These are phyloP conservation scores for Elaeis oleifera DNA, from an alignment of 202 grass and related monocot genomes.

Conservation along the genomic window DNA sequence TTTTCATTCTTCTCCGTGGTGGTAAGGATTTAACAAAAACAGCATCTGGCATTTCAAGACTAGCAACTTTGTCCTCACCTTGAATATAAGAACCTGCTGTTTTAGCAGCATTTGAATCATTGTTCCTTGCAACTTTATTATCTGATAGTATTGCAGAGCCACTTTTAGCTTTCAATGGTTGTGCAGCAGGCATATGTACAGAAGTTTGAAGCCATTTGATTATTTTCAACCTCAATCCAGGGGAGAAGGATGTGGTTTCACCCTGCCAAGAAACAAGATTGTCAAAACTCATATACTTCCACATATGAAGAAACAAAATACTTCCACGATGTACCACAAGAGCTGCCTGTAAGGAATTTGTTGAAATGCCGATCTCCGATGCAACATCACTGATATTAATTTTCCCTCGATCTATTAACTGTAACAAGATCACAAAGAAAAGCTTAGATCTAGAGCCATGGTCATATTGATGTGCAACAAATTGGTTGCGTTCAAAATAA, in stretches of 20 bases:
- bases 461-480: too few species aligned
- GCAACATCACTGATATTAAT: constrained; percentile 75
- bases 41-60: constrained; percentile 29
- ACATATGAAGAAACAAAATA: constrained; percentile 20
- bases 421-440: constrained; percentile 27
- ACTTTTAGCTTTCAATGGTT: constrained; percentile 31
- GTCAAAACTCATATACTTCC: constrained; percentile 17
- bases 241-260: constrained; percentile 92
- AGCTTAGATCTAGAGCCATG: neutral
- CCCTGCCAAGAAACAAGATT: constrained; percentile 53
- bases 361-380: constrained; percentile 81
- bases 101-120: constrained; percentile 23
- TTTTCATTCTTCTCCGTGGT: constrained; percentile 29
- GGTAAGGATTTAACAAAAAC: constrained; percentile 24
- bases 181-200: constrained; percentile 36
- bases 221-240: constrained; percentile 91
- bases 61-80: constrained; percentile 22
- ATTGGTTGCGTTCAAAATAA: too few species aligned
- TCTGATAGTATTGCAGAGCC: constrained; percentile 33
- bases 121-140: constrained; percentile 30
- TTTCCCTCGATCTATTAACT: constrained; percentile 80
- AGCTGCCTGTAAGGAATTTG: constrained; percentile 86
- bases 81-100: constrained; percentile 24
- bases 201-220: constrained; percentile 83
- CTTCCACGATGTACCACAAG: constrained; percentile 53